Conservation (phyloP, 1,139 yeast species). For the Sugiyamaella neomexicana region DNA sequence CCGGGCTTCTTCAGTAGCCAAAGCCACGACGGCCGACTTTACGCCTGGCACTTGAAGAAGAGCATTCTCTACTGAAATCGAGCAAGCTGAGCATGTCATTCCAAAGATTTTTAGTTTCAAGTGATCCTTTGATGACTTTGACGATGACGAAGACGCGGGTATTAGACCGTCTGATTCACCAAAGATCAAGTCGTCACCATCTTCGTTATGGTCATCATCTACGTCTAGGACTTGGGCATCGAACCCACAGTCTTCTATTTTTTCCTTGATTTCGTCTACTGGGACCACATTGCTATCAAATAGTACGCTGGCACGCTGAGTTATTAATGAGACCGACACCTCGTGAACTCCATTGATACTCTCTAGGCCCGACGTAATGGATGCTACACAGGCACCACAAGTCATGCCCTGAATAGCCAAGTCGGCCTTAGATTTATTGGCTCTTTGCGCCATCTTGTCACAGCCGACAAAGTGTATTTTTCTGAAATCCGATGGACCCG, state of each 20-base stretch:
- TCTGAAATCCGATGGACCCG: not conserved
- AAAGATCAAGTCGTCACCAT: not conserved
- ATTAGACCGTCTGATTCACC: not conserved
- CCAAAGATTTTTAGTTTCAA: slow-evolving; percentile 49
- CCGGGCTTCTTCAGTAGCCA: slow-evolving; percentile 47
- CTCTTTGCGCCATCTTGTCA: not conserved
- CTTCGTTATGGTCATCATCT: slow-evolving; percentile 3
- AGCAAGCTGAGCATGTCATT: slow-evolving; percentile 64
- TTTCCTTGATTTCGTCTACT: slow-evolving; percentile 44
- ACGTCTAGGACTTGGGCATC: slow-evolving; percentile 47
- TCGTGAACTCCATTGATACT: slow-evolving; percentile 49
- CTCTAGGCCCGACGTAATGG: slow-evolving; percentile 59
- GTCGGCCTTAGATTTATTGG: not conserved
- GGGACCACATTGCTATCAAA: slow-evolving; percentile 45
- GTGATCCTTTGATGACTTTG: not conserved
- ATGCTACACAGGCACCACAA: slow-evolving; percentile 74
- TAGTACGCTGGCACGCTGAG: slow-evolving; percentile 65
- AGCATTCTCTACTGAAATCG: slow-evolving; percentile 51
- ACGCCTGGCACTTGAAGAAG: slow-evolving; percentile 51
- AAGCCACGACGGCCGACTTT: slow-evolving; percentile 43
- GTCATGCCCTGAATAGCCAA: slow-evolving; percentile 66
- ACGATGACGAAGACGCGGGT: not conserved
- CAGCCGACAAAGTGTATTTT: not conserved
- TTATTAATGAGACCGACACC: slow-evolving; percentile 67
- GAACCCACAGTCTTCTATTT: slow-evolving; percentile 76